Evolutionary conservation across 345 rosid species (phyloP).

Genomic region (Eucalyptus cladocalyx): DNA sequence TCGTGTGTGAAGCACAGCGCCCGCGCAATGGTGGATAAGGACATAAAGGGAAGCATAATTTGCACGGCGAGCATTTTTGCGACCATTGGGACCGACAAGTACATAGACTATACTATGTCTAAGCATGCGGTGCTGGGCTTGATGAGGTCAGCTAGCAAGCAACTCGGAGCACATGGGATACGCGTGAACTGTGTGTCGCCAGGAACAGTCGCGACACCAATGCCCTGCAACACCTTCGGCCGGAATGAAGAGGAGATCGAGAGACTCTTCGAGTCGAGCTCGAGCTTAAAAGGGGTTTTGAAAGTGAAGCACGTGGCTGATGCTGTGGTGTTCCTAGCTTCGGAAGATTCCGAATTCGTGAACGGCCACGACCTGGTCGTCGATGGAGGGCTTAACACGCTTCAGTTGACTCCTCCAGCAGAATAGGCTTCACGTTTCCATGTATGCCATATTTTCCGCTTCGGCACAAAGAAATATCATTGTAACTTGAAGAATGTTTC

Average conservation of each 20-base stretch:
- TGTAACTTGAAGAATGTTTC: neutral
- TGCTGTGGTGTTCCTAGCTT: conserved; percentile 25
- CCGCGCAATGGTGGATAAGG: conserved; percentile 14
- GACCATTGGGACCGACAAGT: neutral
- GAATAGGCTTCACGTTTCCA: neutral
- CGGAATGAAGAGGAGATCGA: neutral
- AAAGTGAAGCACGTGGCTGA: conserved; percentile 13
- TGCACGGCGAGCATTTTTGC: conserved; percentile 20
- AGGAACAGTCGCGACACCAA: conserved; percentile 7
- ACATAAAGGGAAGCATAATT: conserved; percentile 17
- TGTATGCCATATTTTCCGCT: neutral
- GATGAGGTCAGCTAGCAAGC: conserved; percentile 17
- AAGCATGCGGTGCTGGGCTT: conserved; percentile 27
- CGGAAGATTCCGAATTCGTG: conserved; percentile 9
- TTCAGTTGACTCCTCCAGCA: neutral
- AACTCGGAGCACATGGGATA: conserved; percentile 28
- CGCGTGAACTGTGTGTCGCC: conserved; percentile 30
- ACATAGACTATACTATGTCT: conserved; percentile 14
- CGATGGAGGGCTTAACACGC: neutral
- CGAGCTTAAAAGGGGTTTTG: conserved; percentile 8
- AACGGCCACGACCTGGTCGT: conserved; percentile 9
- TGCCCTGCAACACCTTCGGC: neutral
- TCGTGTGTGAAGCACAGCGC: conserved; percentile 8
- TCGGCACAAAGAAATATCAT: neutral
- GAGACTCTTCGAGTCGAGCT: neutral